These are phyloP conservation scores for Auricularia sp. DNA, from an alignment of 768 basidiomycete genomes.

Conservation along the genomic window DNA sequence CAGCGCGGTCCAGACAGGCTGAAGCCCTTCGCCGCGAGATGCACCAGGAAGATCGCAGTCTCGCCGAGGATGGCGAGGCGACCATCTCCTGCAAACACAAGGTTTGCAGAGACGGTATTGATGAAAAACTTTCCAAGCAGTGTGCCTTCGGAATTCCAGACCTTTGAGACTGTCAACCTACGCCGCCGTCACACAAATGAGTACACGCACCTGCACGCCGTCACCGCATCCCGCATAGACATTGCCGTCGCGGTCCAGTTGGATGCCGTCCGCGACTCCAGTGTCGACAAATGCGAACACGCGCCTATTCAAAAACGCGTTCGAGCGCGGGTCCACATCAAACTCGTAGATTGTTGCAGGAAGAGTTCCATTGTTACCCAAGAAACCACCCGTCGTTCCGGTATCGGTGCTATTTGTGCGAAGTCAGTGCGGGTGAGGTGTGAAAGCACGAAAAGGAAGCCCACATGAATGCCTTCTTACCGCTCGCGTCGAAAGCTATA, in stretches of 20 bases:
- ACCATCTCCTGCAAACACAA: constrained; percentile 32
- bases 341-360: constrained; percentile 68
- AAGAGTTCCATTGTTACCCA: constrained; percentile 43
- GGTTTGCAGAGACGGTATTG: constrained; percentile 25
- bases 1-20: background rate
- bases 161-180: constrained; percentile 20
- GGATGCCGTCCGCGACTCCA: constrained; percentile 59
- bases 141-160: constrained; percentile 45
- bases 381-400: constrained; percentile 34
- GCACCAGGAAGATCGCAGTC: constrained; percentile 28
- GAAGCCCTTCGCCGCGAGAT: constrained; percentile 21
- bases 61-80: constrained; percentile 32
- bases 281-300: constrained; percentile 59
- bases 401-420: constrained; percentile 38
- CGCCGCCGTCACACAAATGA: background rate
- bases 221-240: constrained; percentile 61
- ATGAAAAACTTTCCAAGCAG: constrained; percentile 60
- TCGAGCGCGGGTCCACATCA: constrained; percentile 49
- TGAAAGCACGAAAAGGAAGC: constrained; percentile 11
- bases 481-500: constrained; percentile 59
- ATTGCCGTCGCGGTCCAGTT: constrained; percentile 54
- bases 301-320: constrained; percentile 48
- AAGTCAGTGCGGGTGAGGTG: constrained; percentile 3
- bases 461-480: constrained; percentile 55
- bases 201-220: constrained; percentile 43